Evolutionary conservation across 805 yeast genomes (phyloP).

Genomic region (Pichia occidentalis): DNA sequence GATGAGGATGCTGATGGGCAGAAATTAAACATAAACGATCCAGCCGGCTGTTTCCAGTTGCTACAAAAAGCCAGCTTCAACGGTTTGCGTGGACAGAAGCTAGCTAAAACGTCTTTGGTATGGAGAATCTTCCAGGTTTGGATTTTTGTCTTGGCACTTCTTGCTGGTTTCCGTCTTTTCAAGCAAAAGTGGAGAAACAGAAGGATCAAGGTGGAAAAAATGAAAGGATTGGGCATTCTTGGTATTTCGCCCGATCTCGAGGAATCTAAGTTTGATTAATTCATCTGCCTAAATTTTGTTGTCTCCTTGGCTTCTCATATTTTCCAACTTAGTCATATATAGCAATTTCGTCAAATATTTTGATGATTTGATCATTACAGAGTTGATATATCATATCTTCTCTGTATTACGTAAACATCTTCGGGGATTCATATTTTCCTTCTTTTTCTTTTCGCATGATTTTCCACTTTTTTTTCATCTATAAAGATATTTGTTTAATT

Average conservation of each 20-base stretch:
- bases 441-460: too few relatives aligned
- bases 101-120: conserved; percentile 1
- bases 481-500: too few relatives aligned
- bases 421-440: too few relatives aligned
- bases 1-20: conserved; percentile 12
- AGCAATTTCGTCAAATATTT: too few relatives aligned
- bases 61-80: conserved; percentile 13
- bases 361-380: too few relatives aligned
- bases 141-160: neutral
- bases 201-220: conserved; percentile 9
- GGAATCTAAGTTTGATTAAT: conserved; percentile 13
- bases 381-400: too few relatives aligned
- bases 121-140: neutral
- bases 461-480: too few relatives aligned
- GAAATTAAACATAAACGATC: conserved; percentile 11
- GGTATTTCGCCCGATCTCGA: conserved; percentile 14
- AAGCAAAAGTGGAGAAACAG: neutral
- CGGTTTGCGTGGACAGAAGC: conserved; percentile 2
- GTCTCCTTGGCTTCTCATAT: neutral
- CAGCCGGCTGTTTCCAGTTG: conserved; percentile 11
- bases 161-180: neutral
- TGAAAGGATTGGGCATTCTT: conserved; percentile 16
- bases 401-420: too few relatives aligned
- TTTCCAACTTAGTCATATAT: too few relatives aligned
- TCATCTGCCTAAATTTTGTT: neutral